phyloP scores from a whole-genome alignment of 2,329 filamentous ascomycete genomes.

The Emergomyces orientalis region DNA sequence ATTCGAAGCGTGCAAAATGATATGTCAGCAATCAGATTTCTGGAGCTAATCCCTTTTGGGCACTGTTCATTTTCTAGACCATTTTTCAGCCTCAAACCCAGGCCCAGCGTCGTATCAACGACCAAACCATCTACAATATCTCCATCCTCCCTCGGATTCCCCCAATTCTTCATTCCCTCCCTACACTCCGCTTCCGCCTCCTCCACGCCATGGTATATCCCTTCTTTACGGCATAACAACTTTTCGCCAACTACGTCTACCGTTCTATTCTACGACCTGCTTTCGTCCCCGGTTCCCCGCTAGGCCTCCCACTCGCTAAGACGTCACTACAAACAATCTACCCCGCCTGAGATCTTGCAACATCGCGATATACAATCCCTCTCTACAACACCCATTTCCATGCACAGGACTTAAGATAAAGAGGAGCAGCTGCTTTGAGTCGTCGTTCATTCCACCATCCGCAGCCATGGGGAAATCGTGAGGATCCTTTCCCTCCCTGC shows the following conservation, averaged over 20 bases:
- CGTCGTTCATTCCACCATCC: background rate
- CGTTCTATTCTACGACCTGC: background rate
- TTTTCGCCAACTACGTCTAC: background rate
- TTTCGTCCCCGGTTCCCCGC: background rate
- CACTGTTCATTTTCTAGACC: background rate
- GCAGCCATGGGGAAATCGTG: slow-evolving; percentile 8
- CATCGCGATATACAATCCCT: background rate
- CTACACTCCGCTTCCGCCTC: background rate
- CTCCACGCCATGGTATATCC: background rate
- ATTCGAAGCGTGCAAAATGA: too few species aligned
- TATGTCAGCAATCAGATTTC: background rate
- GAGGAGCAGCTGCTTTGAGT: background rate
- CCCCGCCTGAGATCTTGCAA: background rate
- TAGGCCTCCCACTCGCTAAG: background rate
- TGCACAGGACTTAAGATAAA: background rate
- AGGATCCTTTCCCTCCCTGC: background rate
- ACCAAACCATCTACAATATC: background rate
- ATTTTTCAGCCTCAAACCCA: background rate
- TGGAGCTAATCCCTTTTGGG: background rate
- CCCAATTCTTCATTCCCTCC: background rate
- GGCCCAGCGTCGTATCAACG: background rate
- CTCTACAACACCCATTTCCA: background rate
- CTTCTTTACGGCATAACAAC: background rate
- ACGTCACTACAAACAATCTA: background rate
- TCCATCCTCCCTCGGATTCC: background rate